Percentiles rank a stretch among this genome's conserved stretches.
phyloP scores from a whole-genome alignment of 352 stramenopile genomes.

The Phytophthora ramorum region DNA sequence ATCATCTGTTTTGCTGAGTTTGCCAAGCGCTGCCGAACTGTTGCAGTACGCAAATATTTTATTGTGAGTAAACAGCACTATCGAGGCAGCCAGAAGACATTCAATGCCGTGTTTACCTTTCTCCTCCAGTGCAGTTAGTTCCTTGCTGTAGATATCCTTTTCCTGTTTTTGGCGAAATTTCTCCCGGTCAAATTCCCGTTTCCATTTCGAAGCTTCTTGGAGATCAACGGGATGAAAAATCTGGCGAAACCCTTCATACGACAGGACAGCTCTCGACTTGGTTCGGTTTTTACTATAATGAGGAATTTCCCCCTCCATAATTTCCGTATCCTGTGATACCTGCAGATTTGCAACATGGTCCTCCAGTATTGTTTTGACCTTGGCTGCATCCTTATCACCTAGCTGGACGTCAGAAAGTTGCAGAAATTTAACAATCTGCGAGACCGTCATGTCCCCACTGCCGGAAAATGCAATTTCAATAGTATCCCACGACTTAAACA shows the following conservation, averaged over 20 bases:
- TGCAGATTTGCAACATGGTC: constrained; percentile 39
- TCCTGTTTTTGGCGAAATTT: constrained; percentile 61
- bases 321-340: constrained; percentile 16
- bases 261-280: constrained; percentile 42
- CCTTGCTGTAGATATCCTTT: constrained; percentile 73
- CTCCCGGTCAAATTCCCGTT: constrained; percentile 75
- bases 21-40: constrained; percentile 74
- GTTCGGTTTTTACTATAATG: constrained; percentile 13
- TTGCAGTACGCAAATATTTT: background rate
- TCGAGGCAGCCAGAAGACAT: background rate
- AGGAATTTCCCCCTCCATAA: background rate
- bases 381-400: constrained; percentile 55
- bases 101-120: constrained; percentile 44
- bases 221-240: constrained; percentile 69
- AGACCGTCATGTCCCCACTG: constrained; percentile 66
- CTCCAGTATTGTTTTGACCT: constrained; percentile 68
- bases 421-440: constrained; percentile 78
- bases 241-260: constrained; percentile 68
- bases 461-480: constrained; percentile 76
- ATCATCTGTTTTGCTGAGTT: constrained; percentile 80
- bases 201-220: constrained; percentile 60
- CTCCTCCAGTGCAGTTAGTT: constrained; percentile 70
- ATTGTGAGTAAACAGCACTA: constrained; percentile 2
- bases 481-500: constrained; percentile 72
- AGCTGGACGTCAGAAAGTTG: constrained; percentile 76